These are phyloP conservation scores for Apostasia shenzhenica DNA, from an alignment of 106 monocot species.

Conservation along the genomic window DNA sequence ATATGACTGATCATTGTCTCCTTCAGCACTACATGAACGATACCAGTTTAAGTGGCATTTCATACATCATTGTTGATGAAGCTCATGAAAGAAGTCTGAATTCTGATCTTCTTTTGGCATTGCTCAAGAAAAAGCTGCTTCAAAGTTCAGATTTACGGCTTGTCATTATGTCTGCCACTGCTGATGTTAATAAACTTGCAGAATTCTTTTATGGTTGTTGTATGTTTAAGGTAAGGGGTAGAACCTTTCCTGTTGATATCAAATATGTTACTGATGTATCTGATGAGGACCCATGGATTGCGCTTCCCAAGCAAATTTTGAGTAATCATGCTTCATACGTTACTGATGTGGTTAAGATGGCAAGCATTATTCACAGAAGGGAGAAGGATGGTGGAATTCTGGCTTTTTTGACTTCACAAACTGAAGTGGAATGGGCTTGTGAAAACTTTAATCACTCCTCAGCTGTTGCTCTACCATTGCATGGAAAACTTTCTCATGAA, in stretches of 20 bases:
- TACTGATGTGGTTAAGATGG: slow-evolving; percentile 72
- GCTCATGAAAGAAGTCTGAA: slow-evolving; percentile 98
- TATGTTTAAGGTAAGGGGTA: slow-evolving; percentile 65
- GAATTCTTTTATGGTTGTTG: slow-evolving; percentile 70
- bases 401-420: slow-evolving; percentile 90
- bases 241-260: slow-evolving; percentile 83
- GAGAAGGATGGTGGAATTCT: slow-evolving; percentile 81
- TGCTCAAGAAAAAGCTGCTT: slow-evolving; percentile 67
- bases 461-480: slow-evolving; percentile 76
- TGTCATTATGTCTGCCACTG: slow-evolving; percentile 96
- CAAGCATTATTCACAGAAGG: slow-evolving; percentile 50
- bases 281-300: slow-evolving; percentile 16
- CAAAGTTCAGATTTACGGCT: slow-evolving; percentile 62
- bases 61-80: slow-evolving; percentile 84
- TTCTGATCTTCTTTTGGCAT: slow-evolving; percentile 80
- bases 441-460: slow-evolving; percentile 61
- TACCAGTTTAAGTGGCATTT: slow-evolving; percentile 43
- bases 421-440: slow-evolving; percentile 96
- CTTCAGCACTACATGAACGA: slow-evolving; percentile 73
- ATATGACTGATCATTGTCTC: slow-evolving; percentile 84
- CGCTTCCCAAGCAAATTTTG: slow-evolving; percentile 15
- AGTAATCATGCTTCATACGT: slow-evolving; percentile 44
- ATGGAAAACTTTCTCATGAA: slow-evolving; percentile 85
- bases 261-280: slow-evolving; percentile 73
- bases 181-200: slow-evolving; percentile 70